Base-by-base conservation (phyloP, 73 alveolate genomes). In the Durusdinium trenchii region DNA sequence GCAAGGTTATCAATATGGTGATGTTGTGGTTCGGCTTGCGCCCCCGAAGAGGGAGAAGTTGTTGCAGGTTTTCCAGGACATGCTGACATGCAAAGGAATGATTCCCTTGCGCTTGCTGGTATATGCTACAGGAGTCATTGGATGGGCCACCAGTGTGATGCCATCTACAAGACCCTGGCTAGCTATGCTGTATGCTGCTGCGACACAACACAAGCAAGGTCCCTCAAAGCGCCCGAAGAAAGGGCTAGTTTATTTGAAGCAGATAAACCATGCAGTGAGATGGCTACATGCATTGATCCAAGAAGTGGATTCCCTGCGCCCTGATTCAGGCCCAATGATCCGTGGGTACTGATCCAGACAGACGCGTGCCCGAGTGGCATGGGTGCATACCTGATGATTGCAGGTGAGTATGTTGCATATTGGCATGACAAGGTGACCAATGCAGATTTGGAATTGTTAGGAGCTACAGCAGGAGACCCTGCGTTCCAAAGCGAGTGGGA, bases 341-440 rank as follows among this genome's bases (percentile, higher is more conserved):
- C n/a, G n/a, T 69, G 32, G 46, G 23, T 43, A 38, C 26, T 73
- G 85, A 73, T 73, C 50, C 85, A 73, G 50, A 73, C 85, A 18
- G 85, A 73, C 50, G 85, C 85, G 47, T 73, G 85, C 42, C 51
- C 85, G 9, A 73, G 52, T n/a, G 85, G 85, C 51, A 30, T 73
- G 51, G 85, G 85, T 36, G 85, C 52, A 0, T 73, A 38, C 50
- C 32, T 73, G 14, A n/a, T 9, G n/a, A 1, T 73, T 14, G 85
- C 48, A 36, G 85, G 50, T 36, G 48, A 38, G 30, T 32, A 38
- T 35, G n/a, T 36, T 6, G 85, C 85, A 12, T 73, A 38, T 14
- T 73, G 85, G 57, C 30, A 30, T 30, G 81, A 67, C n/a, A 36
- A 16, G 10, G 81, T 67, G 18, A 26, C 46, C 46, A 38, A 67